These are phyloP conservation scores for Starmerella sirachaensis DNA, from an alignment of 805 yeast species.

Conservation along the genomic window DNA sequence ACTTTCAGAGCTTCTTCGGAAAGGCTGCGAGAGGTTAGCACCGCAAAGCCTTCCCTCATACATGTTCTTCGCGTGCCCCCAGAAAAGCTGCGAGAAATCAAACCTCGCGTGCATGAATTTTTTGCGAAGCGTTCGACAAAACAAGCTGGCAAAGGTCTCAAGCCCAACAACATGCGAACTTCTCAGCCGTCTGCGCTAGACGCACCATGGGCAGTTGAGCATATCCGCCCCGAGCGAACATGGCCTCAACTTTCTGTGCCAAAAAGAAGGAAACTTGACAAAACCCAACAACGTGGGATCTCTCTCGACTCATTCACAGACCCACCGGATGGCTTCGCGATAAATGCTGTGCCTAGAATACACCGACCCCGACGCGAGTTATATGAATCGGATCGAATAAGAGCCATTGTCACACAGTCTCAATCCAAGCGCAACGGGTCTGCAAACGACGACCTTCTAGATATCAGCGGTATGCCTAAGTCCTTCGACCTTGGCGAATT, in stretches of 20 bases:
- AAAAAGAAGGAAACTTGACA: not conserved
- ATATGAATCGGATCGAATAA: not conserved
- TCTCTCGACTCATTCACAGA: not conserved
- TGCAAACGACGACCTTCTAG: not conserved
- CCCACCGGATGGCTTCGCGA: not conserved
- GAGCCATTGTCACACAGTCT: slow-evolving; percentile 3
- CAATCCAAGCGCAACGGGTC: not conserved
- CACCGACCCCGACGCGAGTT: not conserved
- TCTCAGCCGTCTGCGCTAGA: not conserved
- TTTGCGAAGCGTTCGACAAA: slow-evolving; percentile 17
- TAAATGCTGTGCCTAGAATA: too few species aligned
- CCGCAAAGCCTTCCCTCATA: slow-evolving; percentile 6
- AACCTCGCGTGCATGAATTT: slow-evolving; percentile 17
- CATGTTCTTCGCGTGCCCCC: slow-evolving; percentile 3
- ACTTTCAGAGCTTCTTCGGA: too few species aligned
- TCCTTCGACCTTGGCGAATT: slow-evolving; percentile 24
- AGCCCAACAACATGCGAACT: not conserved
- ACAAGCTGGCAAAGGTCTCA: not conserved
- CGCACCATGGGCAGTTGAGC: slow-evolving; percentile 5
- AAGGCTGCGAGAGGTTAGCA: too few species aligned
- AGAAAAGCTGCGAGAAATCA: slow-evolving; percentile 6
- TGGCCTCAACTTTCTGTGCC: not conserved
- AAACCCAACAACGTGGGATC: not conserved
- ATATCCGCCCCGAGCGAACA: slow-evolving; percentile 6
- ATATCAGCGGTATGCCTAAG: slow-evolving; percentile 1